Base-by-base conservation (phyloP, 306 rosid species). In the Glycine tomentella region DNA sequence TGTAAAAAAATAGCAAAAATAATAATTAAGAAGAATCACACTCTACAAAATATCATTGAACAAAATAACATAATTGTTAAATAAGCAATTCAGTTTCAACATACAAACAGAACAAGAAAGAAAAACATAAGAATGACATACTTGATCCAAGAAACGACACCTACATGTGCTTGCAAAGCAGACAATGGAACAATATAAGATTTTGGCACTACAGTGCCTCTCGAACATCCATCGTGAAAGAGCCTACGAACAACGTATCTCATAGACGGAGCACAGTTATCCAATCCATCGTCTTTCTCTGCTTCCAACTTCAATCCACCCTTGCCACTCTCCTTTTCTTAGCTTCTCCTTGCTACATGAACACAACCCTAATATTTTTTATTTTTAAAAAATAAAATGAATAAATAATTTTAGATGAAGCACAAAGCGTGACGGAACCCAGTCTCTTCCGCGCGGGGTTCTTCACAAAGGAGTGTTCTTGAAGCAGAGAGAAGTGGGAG, bases 261-360 rank as follows among this genome's bases (percentile, higher is more conserved):
- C 76, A 95, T 89, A n/a, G 99, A 95, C 8, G 99, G 98, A 0
- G 99, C 99, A 85, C 97, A 95, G 33, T 87, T 86, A 15, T 95
- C 92, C 86, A 95, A 85, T 16, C 99, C 98, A 84, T 95, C 98
- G 20, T 95, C 89, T 76, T 93, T 95, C 81, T 93, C 97, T 14
- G 97, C 98, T 84, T 95, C 99, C 88, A 95, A 71, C 77, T 87
- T 95, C 48, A 90, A 82, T 4, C 90, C 92, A 38, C 90, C 90
- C 17, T 90, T 93, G 14, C 83, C 81, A 69, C 36, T 6, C 69
- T 89, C 93, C 87, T 88, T 93, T 44, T 83, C 81, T 69, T 89
- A 90, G 4, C 88, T 20, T 20, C 25, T 20, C 25, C 25, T 20
- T 0, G 25, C 25, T 20, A 20, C 25, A 20, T 20, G 25, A 20